Conservation (phyloP, 805 yeast species). For the Yarrowia bubula region DNA sequence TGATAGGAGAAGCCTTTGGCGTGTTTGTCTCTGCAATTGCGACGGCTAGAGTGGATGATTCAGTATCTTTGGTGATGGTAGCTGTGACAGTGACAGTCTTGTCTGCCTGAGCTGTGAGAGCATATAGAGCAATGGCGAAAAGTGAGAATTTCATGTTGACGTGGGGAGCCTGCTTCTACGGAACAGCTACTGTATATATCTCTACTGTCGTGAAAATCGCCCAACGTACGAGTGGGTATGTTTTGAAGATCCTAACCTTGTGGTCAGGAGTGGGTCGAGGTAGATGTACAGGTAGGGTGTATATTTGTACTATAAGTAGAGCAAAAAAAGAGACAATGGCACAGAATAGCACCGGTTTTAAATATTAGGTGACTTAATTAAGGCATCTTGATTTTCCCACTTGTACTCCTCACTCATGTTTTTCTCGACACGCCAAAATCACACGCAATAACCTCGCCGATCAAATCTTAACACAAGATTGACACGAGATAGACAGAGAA, state of each 20-base stretch:
- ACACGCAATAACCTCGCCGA: conserved; percentile 10
- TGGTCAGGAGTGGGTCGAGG: too few species aligned
- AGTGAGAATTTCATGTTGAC: neutral
- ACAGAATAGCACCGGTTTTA: too few species aligned
- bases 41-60: neutral
- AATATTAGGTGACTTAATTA: too few species aligned
- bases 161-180: neutral
- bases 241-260: too few species aligned
- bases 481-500: neutral
- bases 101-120: neutral
- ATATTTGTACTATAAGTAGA: too few species aligned
- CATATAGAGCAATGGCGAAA: neutral
- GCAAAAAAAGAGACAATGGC: too few species aligned
- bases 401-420: neutral
- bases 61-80: neutral
- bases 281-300: too few species aligned
- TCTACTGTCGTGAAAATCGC: neutral
- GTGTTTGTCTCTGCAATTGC: neutral
- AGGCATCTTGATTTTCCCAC: too few species aligned
- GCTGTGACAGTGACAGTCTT: neutral
- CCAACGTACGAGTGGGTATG: neutral
- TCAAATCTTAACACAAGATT: neutral
- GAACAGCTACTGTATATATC: neutral
- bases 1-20: conserved; percentile 23
- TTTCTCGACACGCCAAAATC: neutral